Percentiles rank a stretch among this genome's conserved stretches.
Evolutionary conservation across 169 alveolate genomes (phyloP).

Genomic region (Cryptosporidium meleagridis): DNA sequence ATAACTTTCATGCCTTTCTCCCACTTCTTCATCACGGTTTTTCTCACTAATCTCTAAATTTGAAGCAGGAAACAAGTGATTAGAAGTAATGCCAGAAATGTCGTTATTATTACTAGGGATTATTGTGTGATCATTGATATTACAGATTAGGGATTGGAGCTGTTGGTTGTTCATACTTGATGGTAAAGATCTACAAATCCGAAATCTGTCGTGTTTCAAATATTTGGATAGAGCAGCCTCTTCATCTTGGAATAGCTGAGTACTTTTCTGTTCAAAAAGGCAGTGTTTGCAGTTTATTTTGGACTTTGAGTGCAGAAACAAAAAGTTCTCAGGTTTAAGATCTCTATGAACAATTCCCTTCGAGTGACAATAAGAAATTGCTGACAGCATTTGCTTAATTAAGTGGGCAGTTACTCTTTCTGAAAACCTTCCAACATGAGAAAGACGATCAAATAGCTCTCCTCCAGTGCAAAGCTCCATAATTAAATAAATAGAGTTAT

Average conservation of each 20-base stretch:
- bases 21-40: neutral
- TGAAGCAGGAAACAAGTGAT: neutral
- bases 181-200: slow-evolving; percentile 43
- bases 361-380: slow-evolving; percentile 83
- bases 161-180: slow-evolving; percentile 25
- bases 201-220: neutral
- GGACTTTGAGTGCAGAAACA: slow-evolving; percentile 76
- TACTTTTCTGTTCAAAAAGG: slow-evolving; percentile 20
- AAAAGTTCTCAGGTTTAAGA: slow-evolving; percentile 86
- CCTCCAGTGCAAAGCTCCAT: slow-evolving; percentile 89
- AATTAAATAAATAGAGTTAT: slow-evolving; percentile 84
- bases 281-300: slow-evolving; percentile 20
- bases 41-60: neutral
- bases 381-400: slow-evolving; percentile 82
- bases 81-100: neutral
- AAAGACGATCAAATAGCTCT: slow-evolving; percentile 81
- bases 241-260: neutral
- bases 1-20: neutral
- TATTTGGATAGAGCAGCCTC: neutral
- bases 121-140: neutral
- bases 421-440: slow-evolving; percentile 77
- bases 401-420: slow-evolving; percentile 85
- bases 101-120: neutral
- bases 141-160: neutral
- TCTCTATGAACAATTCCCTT: slow-evolving; percentile 86